A percentile compares a stretch with the other conserved stretches of the same genome.
These are phyloP conservation scores for Rubroboletus satanas DNA, from an alignment of 768 basidiomycete genomes.

Conservation along the genomic window DNA sequence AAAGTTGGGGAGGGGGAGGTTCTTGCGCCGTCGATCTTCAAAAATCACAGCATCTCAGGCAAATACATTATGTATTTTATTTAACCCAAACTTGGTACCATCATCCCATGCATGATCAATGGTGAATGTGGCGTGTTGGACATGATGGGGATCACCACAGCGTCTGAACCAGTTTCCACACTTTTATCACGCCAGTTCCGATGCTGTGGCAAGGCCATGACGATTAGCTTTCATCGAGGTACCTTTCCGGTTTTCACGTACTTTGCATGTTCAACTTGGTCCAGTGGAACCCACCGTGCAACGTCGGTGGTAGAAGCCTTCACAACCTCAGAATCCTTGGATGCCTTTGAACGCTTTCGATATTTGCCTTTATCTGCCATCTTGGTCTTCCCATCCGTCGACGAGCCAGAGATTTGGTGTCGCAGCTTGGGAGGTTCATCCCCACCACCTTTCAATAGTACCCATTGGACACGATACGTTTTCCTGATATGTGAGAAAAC, in stretches of 20 bases:
- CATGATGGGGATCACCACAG: conserved; percentile 14
- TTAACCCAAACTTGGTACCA: background rate
- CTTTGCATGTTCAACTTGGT: conserved; percentile 59
- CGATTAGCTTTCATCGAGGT: background rate
- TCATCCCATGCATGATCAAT: background rate
- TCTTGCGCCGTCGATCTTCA: background rate
- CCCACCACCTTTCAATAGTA: conserved; percentile 56
- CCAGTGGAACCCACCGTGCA: conserved; percentile 50
- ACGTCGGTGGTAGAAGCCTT: conserved; percentile 7
- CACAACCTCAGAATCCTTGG: conserved; percentile 13
- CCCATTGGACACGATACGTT: conserved; percentile 76
- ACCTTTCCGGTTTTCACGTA: conserved; percentile 34
- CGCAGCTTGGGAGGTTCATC: conserved; percentile 39
- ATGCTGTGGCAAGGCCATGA: conserved; percentile 41
- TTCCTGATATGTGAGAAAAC: conserved; percentile 89
- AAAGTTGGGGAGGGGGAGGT: background rate
- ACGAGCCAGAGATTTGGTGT: background rate
- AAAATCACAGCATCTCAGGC: background rate
- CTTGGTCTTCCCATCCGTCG: conserved; percentile 10
- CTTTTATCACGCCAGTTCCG: conserved; percentile 69
- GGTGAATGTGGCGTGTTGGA: background rate
- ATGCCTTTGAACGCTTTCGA: conserved; percentile 8
- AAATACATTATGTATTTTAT: background rate
- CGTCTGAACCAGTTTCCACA: conserved; percentile 57
- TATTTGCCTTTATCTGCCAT: conserved; percentile 6